Base-by-base conservation (phyloP, 1,284 basidiomycete genomes). In the Tilletia caries region DNA sequence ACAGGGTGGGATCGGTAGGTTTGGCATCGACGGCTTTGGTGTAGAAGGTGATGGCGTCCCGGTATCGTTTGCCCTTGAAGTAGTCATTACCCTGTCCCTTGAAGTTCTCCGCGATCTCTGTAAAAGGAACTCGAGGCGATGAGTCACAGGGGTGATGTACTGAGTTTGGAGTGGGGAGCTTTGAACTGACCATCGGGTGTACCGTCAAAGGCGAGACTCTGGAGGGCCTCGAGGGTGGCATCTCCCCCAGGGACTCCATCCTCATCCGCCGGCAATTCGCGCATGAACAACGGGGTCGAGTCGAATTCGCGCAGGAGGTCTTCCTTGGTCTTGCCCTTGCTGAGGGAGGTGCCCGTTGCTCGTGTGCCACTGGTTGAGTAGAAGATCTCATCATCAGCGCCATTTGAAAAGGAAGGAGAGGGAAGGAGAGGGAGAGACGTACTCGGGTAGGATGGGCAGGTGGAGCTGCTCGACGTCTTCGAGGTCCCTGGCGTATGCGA, bases 1-100 rank as follows among this genome's bases (percentile, higher is more conserved):
- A 85, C 25, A 98, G 86, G 2, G 81, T 76, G 12, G 79, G 72
- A 77, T 92, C 89, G 5, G 88, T 87, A 1, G 93, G 91, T 66
- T 90, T 88, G 0, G 91, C 91, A 65, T 95, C 91, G 34, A 98
- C 81, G 0, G 91, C 95, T 80, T 95, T 91, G 0, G 90, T 90
- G 83, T 98, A 98, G 82, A 98, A 97, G 0, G 89, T 89, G 12
- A 90, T 75, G 1, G 95, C 95, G 82, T 98, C 95, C 34, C 90
- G 88, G 84, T 89, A 92, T 64, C 92, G 88, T 81, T 91, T 92
- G 27, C 90, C 90, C 72, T 89, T 89, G 85, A 92, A 97, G 79
- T 96, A 93, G 69, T 94, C 92, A 83, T 97, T 97, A 2, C 93
- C 95, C 83, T 97, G 93, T 67, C 92, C 89, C 84, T 97, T 97